Evolutionary conservation across 2,329 filamentous ascomycete genomes (phyloP).

Genomic region (Chaetomiaceae sp.): DNA sequence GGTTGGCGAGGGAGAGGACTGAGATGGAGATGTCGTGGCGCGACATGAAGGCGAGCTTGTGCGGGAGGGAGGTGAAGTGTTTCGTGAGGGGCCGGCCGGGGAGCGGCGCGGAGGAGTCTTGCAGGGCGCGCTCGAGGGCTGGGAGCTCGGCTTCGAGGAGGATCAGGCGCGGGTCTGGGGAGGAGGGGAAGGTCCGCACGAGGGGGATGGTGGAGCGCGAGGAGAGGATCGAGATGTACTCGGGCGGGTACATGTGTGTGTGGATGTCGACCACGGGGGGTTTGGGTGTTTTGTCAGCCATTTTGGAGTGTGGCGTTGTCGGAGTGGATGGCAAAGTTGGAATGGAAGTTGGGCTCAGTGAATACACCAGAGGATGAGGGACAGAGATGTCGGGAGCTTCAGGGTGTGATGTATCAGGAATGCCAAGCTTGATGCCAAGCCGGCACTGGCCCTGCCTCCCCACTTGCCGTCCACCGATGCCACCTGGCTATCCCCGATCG

Average conservation of each 20-base stretch:
- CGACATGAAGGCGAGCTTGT: slow-evolving; percentile 87
- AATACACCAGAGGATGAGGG: too few relatives aligned
- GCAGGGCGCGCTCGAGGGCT: slow-evolving; percentile 35
- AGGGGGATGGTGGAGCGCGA: slow-evolving; percentile 62
- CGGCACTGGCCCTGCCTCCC: slow-evolving; percentile 12
- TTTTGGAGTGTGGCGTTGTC: not conserved
- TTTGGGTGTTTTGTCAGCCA: not conserved
- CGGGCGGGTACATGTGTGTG: slow-evolving; percentile 66
- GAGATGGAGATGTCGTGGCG: slow-evolving; percentile 75
- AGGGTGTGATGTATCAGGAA: not conserved
- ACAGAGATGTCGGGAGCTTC: not conserved
- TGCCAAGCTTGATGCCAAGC: slow-evolving; percentile 9
- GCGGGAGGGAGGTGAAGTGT: slow-evolving; percentile 73
- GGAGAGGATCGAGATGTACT: slow-evolving; percentile 58
- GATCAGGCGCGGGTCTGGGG: slow-evolving; percentile 52
- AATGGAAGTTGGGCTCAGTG: not conserved
- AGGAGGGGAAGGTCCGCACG: slow-evolving; percentile 59
- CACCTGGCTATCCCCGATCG: slow-evolving; percentile 11
- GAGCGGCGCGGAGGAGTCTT: slow-evolving; percentile 49
- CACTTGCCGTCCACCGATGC: slow-evolving; percentile 9
- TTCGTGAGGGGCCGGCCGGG: slow-evolving; percentile 78
- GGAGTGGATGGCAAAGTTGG: not conserved
- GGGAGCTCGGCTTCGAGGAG: slow-evolving; percentile 44
- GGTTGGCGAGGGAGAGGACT: slow-evolving; percentile 85
- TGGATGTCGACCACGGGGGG: slow-evolving; percentile 58